Base-by-base conservation (phyloP, 331 rosid species). In the Rhamnella rubrinervis region DNA sequence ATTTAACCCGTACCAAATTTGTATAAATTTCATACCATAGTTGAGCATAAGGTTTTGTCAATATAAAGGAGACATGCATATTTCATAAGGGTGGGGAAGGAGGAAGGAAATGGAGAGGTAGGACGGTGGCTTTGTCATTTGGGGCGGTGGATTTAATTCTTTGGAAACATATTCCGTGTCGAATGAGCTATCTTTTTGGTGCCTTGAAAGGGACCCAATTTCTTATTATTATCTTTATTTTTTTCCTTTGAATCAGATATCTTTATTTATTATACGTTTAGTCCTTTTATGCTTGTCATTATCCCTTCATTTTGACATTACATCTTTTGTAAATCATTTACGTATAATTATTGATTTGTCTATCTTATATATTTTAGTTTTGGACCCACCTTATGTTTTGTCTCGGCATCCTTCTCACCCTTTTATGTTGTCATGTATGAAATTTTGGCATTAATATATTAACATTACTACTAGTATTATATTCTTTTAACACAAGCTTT, bases 101-200 rank as follows among this genome's bases (percentile, higher is more conserved):
- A 1, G 35, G 18, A 35, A 20, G 63, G 84, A 73, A 75, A 75
- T 65, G 41, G 57, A 68, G 67, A 60, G 75, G 63, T 73, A 55
- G 59, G 80, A 55, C 68, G 77, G 81, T 68, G 79, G 35, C 70
- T 55, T 73, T 68, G 71, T 58, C 19, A 18, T 52, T 46, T 39
- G 20, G 63, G 85, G 13, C 71, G 67, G 71, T 71, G 74, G 56
- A 65, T 52, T 70, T 40, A n/a, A 59, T 75, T 23, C 28, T n/a
- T 7, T n/a, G 39, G 23, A 23, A 23, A 23, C 23, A 16, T 75
- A 10, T 77, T 58, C 73, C 77, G 76, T 79, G 78, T 77, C 49
- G 50, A 49, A 55, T 38, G 55, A 66, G 77, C 35, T 12, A 62
- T 71, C 58, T 63, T 52, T 74, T 71, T 76, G 65, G 73, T 66